These are phyloP conservation scores for Quercus suber DNA, from an alignment of 306 rosid genomes.

Conservation along the genomic window DNA sequence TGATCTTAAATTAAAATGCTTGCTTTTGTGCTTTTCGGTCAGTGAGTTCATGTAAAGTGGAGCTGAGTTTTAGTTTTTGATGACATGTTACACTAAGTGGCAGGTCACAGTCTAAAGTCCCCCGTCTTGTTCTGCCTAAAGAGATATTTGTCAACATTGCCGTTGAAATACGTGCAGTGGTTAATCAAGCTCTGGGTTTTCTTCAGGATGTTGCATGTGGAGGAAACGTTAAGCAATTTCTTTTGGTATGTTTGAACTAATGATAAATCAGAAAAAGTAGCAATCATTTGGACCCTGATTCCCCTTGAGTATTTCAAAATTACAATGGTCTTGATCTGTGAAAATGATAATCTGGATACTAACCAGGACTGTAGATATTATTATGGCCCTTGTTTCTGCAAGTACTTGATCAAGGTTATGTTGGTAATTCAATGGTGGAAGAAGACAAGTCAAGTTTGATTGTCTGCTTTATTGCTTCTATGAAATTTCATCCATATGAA, in stretches of 20 bases:
- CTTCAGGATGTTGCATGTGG: conserved; percentile 85
- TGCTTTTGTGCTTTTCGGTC: conserved; percentile 17
- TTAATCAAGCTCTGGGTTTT: conserved; percentile 56
- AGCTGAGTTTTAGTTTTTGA: conserved; percentile 13
- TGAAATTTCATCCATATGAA: not conserved
- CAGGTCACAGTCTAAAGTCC: conserved; percentile 62
- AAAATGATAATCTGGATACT: not conserved
- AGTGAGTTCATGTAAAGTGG: not conserved
- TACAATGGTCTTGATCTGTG: not conserved
- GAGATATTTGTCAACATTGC: conserved; percentile 62
- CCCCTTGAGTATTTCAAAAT: not conserved
- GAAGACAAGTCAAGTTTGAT: not conserved
- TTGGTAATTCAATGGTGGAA: not conserved
- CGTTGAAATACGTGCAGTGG: conserved; percentile 46
- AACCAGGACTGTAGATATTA: not conserved
- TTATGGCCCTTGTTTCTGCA: not conserved
- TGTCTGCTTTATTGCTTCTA: too few species aligned
- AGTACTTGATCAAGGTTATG: not conserved
- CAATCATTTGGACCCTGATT: conserved; percentile 11
- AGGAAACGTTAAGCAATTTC: conserved; percentile 71
- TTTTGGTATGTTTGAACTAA: conserved; percentile 47
- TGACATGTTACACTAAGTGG: conserved; percentile 22
- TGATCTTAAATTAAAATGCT: conserved; percentile 22
- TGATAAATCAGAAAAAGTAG: not conserved
- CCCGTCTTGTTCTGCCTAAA: conserved; percentile 69